These are phyloP conservation scores for Xylariaceae sp. DNA, from an alignment of 2,329 filamentous ascomycete species.

Conservation along the genomic window DNA sequence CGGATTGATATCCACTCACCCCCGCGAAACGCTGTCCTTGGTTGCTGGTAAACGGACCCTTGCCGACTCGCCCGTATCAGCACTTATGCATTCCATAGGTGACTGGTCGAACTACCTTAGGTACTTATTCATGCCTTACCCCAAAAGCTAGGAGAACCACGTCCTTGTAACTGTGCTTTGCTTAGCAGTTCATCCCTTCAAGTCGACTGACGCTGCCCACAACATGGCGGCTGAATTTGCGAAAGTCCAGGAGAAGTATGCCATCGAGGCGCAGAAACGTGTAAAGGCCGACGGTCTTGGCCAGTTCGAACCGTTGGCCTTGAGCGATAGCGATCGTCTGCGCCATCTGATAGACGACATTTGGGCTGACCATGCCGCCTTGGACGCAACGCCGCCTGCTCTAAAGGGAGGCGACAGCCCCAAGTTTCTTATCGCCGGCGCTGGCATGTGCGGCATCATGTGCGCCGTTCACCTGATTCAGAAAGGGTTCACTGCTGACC, in stretches of 20 bases:
- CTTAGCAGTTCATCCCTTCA: background rate
- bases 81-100: too few species aligned
- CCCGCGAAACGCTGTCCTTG: too few species aligned
- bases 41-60: too few species aligned
- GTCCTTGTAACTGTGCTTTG: background rate
- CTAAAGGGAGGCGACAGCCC: conserved; percentile 20
- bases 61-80: too few species aligned
- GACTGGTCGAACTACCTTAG: too few species aligned
- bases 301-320: conserved; percentile 22
- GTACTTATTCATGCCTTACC: too few species aligned
- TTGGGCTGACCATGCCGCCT: conserved; percentile 28
- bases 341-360: conserved; percentile 28
- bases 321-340: conserved; percentile 25
- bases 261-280: conserved; percentile 27
- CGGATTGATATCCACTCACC: too few species aligned
- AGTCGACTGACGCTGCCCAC: background rate
- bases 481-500: conserved; percentile 31
- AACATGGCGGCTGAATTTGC: conserved; percentile 22
- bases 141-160: too few species aligned
- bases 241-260: conserved; percentile 24
- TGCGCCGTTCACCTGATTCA: conserved; percentile 32
- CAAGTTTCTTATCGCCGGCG: conserved; percentile 29
- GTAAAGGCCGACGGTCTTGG: conserved; percentile 24
- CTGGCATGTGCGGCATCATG: conserved; percentile 24
- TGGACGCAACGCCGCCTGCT: conserved; percentile 23